Base-by-base conservation (phyloP, 1,284 basidiomycete genomes). In the Ceratobasidium sp. region DNA sequence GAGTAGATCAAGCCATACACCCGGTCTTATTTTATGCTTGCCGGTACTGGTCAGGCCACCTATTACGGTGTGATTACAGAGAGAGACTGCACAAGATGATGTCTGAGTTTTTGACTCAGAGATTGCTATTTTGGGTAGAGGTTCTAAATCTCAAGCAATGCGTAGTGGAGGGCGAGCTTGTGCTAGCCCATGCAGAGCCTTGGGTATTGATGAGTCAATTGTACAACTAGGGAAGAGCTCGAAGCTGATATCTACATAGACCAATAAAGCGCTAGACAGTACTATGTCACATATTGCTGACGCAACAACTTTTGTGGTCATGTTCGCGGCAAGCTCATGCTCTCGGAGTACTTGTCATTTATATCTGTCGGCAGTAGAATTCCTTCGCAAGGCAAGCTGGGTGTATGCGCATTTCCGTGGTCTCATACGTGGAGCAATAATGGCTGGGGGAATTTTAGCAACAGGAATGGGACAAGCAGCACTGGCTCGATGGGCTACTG, bases 51-150 rank as follows among this genome's bases (percentile, higher is more conserved):
- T 15, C 4, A n/a, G 27, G 34, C 7, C 52, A 54, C n/a, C 17
- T 32, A 17, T 15, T 17, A 54, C 8, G 17, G 3, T 15, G 29
- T 6, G 25, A 32, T 31, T 25, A 3, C n/a, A 17, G 5, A 32
- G 27, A n/a, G 12, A 31, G n/a, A n/a, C 6, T 54, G 12, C 29
- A 7, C 10, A 17, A 4, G 17, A 34, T 17, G 31, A 25, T 54
- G n/a, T 25, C 2, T n/a, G 29, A 17, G 3, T 54, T 54, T 34
- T 15, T 62, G 13, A 20, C 58, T 10, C n/a, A 15, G 6, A 13
- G 43, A 7, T n/a, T 60, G 7, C 20, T 60, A 5, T 17, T 60
- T 17, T 60, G 57, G 31, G n/a, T 60, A 17, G 57, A 60, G 25
- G 32, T 60, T 47, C 17, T 60, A 15, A 60, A 60, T 29, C 43